phyloP scores from a whole-genome alignment of 371 early-diverging fungal species.

The Fennellomyces sp. region DNA sequence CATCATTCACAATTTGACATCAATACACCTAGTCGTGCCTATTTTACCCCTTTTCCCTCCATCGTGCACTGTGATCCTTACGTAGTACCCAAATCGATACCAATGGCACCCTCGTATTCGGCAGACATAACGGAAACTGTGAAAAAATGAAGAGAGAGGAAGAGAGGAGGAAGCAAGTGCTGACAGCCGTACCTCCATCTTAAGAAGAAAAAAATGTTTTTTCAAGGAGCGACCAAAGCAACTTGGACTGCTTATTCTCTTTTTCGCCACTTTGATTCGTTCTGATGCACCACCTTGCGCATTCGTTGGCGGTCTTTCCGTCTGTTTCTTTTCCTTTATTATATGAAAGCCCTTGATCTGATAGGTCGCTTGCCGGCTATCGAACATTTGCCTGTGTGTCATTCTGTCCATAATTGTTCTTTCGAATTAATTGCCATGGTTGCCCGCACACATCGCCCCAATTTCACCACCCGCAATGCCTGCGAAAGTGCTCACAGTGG shows the following conservation, averaged over 20 bases:
- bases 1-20: background rate
- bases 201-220: constrained; percentile 7
- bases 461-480: too few species aligned
- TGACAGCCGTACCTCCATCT: constrained; percentile 5
- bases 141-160: constrained; percentile 20
- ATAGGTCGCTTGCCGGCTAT: too few species aligned
- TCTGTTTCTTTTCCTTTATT: too few species aligned
- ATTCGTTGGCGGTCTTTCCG: too few species aligned
- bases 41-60: constrained; percentile 35
- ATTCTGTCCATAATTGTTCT: too few species aligned
- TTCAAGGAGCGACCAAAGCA: constrained; percentile 6
- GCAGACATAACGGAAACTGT: constrained; percentile 52
- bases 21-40: background rate
- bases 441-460: too few species aligned
- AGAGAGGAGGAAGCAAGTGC: constrained; percentile 8
- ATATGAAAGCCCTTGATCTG: too few species aligned
- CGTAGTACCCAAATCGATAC: constrained; percentile 99
- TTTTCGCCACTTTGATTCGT: background rate
- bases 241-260: constrained; percentile 1
- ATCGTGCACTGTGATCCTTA: constrained; percentile 60
- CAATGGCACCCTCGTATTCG: constrained; percentile 77
- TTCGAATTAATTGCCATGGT: too few species aligned
- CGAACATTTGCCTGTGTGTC: too few species aligned
- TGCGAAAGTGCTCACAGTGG: too few species aligned
- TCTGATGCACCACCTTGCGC: too few species aligned